These are phyloP conservation scores for Leucaena leucocephala DNA, from an alignment of 306 rosid species.

Conservation along the genomic window DNA sequence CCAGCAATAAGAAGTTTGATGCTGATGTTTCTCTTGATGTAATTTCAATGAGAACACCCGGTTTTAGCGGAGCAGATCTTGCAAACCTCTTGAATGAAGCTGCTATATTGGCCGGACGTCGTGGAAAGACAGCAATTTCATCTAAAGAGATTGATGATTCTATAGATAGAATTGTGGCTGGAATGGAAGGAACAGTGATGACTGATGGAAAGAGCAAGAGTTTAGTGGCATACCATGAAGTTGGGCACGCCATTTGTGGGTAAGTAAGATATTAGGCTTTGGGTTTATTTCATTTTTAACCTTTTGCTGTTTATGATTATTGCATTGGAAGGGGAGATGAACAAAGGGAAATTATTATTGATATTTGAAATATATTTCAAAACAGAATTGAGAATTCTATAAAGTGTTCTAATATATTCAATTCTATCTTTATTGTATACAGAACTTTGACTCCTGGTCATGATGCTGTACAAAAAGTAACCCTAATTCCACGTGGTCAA, in stretches of 20 bases:
- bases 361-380: constrained; percentile 7
- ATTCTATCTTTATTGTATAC: constrained; percentile 38
- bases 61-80: constrained; percentile 98
- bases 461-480: constrained; percentile 91
- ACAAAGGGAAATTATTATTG: no score
- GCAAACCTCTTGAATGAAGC: constrained; percentile 98
- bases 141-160: constrained; percentile 97
- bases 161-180: constrained; percentile 97
- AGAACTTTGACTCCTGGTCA: constrained; percentile 99
- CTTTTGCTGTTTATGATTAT: no score
- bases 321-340: no score
- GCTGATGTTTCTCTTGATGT: constrained; percentile 85
- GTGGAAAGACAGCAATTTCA: constrained; percentile 84
- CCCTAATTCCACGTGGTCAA: constrained; percentile 94
- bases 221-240: constrained; percentile 96
- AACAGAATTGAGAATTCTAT: neutral
- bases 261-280: constrained; percentile 42
- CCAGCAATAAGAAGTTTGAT: constrained; percentile 85
- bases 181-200: constrained; percentile 99
- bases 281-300: constrained; percentile 13
- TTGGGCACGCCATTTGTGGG: constrained; percentile 99
- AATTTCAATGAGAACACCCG: constrained; percentile 97
- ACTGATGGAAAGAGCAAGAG: constrained; percentile 98
- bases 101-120: constrained; percentile 95
- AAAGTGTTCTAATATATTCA: constrained; percentile 33